These are phyloP conservation scores for Phialophora verrucosa DNA, from an alignment of 2,329 filamentous ascomycete genomes.

Conservation along the genomic window DNA sequence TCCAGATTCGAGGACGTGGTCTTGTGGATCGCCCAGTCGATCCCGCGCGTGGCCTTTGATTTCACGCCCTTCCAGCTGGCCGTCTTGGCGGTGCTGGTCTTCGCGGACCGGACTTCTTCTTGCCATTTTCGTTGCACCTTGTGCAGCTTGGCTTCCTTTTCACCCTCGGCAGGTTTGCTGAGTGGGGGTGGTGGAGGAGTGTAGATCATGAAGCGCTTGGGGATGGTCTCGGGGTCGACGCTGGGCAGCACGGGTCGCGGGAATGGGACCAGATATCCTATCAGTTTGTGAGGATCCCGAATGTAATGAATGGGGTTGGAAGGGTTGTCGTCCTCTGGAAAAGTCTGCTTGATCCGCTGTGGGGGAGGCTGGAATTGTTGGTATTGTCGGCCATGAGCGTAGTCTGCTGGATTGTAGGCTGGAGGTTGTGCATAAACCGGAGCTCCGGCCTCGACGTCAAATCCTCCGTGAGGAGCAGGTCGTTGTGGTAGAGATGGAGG, in stretches of 20 bases:
- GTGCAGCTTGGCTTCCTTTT: constrained; percentile 51
- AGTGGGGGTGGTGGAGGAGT: constrained; percentile 53
- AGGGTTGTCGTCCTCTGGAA: constrained; percentile 37
- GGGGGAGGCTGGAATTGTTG: constrained; percentile 34
- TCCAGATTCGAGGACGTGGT: constrained; percentile 52
- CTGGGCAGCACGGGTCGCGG: constrained; percentile 49
- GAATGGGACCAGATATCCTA: constrained; percentile 53
- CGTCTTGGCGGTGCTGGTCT: constrained; percentile 49
- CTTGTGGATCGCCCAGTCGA: constrained; percentile 49
- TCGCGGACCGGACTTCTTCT: constrained; percentile 52
- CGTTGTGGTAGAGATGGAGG: constrained; percentile 25
- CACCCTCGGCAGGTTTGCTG: constrained; percentile 48
- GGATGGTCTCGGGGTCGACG: constrained; percentile 44
- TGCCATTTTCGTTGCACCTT: constrained; percentile 55
- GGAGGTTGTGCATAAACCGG: constrained; percentile 8
- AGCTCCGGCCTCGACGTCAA: constrained; percentile 13
- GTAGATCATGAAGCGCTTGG: constrained; percentile 53
- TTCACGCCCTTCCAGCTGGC: constrained; percentile 53
- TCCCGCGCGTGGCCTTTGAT: constrained; percentile 49
- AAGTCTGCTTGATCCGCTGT: constrained; percentile 30
- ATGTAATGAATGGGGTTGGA: constrained; percentile 49
- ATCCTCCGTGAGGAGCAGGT: constrained; percentile 5
- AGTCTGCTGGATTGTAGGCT: constrained; percentile 17
- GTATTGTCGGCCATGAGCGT: constrained; percentile 13
- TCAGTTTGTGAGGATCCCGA: constrained; percentile 50